These are phyloP conservation scores for Amylostereum chailletii DNA, from an alignment of 1,284 basidiomycete species.

Conservation along the genomic window DNA sequence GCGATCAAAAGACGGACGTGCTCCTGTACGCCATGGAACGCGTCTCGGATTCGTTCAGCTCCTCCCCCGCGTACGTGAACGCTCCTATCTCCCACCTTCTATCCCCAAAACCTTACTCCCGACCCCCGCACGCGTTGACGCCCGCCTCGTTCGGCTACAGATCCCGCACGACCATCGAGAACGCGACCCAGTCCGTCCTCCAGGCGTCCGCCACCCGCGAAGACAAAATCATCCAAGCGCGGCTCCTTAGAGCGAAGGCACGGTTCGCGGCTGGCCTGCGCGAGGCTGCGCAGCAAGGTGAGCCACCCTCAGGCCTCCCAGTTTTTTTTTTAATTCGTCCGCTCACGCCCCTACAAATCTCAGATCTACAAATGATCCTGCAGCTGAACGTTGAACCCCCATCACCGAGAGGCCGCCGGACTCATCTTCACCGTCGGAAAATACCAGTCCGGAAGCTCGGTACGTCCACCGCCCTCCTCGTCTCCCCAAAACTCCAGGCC, in stretches of 20 bases:
- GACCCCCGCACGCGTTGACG: slow-evolving; percentile 1
- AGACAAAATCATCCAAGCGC: slow-evolving; percentile 48
- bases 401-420: slow-evolving; percentile 56
- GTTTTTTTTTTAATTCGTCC: slow-evolving; percentile 1
- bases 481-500: not conserved
- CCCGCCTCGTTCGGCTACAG: slow-evolving; percentile 23
- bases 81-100: not conserved
- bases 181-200: slow-evolving; percentile 63
- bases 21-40: slow-evolving; percentile 53
- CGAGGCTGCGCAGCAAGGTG: slow-evolving; percentile 60
- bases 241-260: slow-evolving; percentile 54
- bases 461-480: slow-evolving; percentile 9
- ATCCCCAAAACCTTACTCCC: not conserved
- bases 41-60: no score
- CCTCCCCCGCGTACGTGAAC: slow-evolving; percentile 6
- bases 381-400: slow-evolving; percentile 55
- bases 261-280: slow-evolving; percentile 50
- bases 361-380: slow-evolving; percentile 60
- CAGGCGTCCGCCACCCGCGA: slow-evolving; percentile 44
- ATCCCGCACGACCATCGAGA: slow-evolving; percentile 59
- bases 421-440: slow-evolving; percentile 35
- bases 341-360: slow-evolving; percentile 11
- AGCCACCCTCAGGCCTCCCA: slow-evolving; percentile 3
- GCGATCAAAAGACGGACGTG: slow-evolving; percentile 59
- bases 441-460: no score